phyloP scores from a whole-genome alignment of 2,329 filamentous ascomycete genomes.

The Tolypocladium tundrense region DNA sequence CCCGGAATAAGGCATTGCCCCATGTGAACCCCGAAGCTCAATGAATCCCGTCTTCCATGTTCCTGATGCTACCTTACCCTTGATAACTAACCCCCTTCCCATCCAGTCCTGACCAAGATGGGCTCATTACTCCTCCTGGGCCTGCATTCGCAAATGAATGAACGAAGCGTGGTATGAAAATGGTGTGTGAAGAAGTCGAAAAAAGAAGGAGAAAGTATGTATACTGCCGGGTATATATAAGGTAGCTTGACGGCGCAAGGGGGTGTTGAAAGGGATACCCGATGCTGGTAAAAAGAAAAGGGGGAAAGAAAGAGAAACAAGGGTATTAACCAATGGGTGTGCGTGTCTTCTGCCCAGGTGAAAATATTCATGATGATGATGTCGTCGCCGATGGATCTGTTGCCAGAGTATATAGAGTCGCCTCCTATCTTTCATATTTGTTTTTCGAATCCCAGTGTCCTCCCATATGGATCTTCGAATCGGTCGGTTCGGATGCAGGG shows the following conservation, averaged over 20 bases:
- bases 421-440: slow-evolving; percentile 10
- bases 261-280: not conserved
- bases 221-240: not conserved
- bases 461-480: slow-evolving; percentile 4
- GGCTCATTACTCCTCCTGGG: not conserved
- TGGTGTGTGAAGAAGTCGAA: not conserved
- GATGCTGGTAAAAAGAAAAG: not conserved
- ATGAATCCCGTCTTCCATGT: not conserved
- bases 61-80: not conserved
- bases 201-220: not conserved
- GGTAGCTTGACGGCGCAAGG: not conserved
- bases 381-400: slow-evolving; percentile 20
- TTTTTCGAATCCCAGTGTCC: not conserved
- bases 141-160: not conserved
- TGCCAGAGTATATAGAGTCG: slow-evolving; percentile 19
- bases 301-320: slow-evolving; percentile 5
- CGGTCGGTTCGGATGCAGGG: not conserved
- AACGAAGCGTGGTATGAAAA: not conserved
- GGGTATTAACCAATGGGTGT: slow-evolving; percentile 5
- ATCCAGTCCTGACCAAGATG: not conserved
- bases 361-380: not conserved
- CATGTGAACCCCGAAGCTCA: not conserved
- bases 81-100: not conserved
- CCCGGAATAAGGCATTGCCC: no score
- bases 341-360: not conserved